phyloP scores from a whole-genome alignment of 2,329 filamentous ascomycete genomes.

The Venturia oleaginea region DNA sequence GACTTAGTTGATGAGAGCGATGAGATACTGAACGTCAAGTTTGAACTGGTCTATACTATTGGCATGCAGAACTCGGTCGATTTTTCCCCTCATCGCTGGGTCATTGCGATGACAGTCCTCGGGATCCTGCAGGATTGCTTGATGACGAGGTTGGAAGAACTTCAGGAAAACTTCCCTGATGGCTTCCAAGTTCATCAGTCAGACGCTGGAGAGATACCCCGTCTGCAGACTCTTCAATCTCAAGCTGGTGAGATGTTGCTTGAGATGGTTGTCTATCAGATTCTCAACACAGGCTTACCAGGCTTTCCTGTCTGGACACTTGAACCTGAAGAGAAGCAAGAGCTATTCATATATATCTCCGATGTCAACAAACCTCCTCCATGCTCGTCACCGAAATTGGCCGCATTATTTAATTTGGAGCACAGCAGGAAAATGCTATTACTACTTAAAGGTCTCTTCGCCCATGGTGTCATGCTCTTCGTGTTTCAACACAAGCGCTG shows the following conservation, averaged over 20 bases:
- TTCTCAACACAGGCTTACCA: conserved; percentile 17
- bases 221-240: conserved; percentile 41
- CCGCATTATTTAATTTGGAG: neutral
- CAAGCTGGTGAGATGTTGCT: conserved; percentile 19
- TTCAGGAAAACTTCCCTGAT: conserved; percentile 30
- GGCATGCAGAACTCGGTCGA: conserved; percentile 42
- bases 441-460: conserved; percentile 54
- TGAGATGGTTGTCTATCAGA: conserved; percentile 17
- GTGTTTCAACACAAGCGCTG: conserved; percentile 50
- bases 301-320: conserved; percentile 13
- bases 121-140: conserved; percentile 27
- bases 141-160: conserved; percentile 16
- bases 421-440: conserved; percentile 33
- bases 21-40: conserved; percentile 25
- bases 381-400: conserved; percentile 1
- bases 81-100: conserved; percentile 48
- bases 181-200: conserved; percentile 38
- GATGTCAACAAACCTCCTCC: neutral
- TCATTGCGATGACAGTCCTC: conserved; percentile 45
- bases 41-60: conserved; percentile 26
- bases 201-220: conserved; percentile 35
- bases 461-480: conserved; percentile 50
- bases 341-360: conserved; percentile 13
- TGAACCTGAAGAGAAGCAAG: conserved; percentile 4
- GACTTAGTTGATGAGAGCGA: conserved; percentile 54